Conservation (phyloP, 495 filamentous ascomycete species). For the Penicillium robsamsonii region DNA sequence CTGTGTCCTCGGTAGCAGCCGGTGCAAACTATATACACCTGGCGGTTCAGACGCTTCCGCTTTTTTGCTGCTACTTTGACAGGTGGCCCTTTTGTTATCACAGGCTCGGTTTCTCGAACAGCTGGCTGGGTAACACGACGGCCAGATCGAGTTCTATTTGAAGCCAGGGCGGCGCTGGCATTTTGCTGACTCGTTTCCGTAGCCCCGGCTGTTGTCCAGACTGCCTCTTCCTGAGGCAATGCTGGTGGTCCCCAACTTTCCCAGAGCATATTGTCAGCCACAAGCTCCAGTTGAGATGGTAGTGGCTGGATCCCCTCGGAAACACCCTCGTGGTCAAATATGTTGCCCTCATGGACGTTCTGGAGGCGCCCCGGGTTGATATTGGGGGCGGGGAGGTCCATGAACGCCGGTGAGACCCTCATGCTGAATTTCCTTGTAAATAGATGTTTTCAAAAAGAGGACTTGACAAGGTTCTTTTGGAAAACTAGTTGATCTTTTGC, state of each 20-base stretch:
- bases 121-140: constrained; percentile 2
- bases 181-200: background rate
- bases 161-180: background rate
- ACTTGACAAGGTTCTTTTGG: background rate
- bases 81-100: background rate
- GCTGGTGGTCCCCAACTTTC: background rate
- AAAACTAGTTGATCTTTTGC: background rate
- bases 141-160: constrained; percentile 10
- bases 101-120: background rate
- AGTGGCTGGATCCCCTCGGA: background rate
- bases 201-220: background rate
- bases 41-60: constrained; percentile 44
- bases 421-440: background rate
- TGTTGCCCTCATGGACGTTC: constrained; percentile 1
- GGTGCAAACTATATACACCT: constrained; percentile 59
- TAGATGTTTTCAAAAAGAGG: background rate
- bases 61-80: constrained; percentile 27
- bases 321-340: background rate
- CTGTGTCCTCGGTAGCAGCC: constrained; percentile 76
- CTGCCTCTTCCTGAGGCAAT: background rate
- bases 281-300: background rate
- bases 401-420: background rate
- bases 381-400: background rate
- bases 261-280: background rate
- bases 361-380: background rate